phyloP scores from a whole-genome alignment of 768 basidiomycete genomes.

The Lactifluus volemus region DNA sequence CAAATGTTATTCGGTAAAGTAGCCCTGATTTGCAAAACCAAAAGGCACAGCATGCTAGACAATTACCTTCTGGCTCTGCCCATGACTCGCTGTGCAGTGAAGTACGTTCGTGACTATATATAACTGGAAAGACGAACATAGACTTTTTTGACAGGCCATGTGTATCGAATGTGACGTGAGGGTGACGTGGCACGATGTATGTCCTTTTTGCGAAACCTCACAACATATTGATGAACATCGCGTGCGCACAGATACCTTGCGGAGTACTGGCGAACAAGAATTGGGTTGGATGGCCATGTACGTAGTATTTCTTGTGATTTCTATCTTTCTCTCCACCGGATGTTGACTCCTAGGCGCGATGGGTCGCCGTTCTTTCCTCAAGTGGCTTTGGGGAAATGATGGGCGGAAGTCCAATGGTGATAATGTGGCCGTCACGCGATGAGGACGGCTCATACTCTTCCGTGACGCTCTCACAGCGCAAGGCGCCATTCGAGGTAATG shows the following conservation, averaged over 20 bases:
- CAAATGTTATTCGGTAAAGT: background rate
- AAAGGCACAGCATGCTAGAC: background rate
- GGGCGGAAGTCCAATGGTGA: constrained; percentile 57
- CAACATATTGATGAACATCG: background rate
- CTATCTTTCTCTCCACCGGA: background rate
- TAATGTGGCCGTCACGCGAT: constrained; percentile 54
- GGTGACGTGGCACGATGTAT: constrained; percentile 13
- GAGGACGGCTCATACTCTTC: constrained; percentile 33
- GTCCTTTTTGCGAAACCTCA: background rate
- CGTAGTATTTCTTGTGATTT: background rate
- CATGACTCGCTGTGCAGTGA: constrained; percentile 1
- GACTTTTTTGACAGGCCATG: background rate
- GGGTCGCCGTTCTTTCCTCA: background rate
- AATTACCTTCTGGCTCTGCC: background rate
- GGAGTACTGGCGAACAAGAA: constrained; percentile 8
- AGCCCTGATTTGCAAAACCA: background rate
- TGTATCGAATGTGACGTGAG: constrained; percentile 11
- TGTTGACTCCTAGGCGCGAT: background rate
- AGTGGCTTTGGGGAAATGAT: constrained; percentile 55
- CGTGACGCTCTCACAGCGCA: constrained; percentile 59
- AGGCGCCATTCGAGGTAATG: constrained; percentile 42
- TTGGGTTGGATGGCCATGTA: constrained; percentile 25
- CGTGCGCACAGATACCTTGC: constrained; percentile 16
- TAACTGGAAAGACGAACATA: background rate
- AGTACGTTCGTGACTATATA: background rate